phyloP scores from a whole-genome alignment of 1,139 yeast species.

The Yamadazyma dendronema region DNA sequence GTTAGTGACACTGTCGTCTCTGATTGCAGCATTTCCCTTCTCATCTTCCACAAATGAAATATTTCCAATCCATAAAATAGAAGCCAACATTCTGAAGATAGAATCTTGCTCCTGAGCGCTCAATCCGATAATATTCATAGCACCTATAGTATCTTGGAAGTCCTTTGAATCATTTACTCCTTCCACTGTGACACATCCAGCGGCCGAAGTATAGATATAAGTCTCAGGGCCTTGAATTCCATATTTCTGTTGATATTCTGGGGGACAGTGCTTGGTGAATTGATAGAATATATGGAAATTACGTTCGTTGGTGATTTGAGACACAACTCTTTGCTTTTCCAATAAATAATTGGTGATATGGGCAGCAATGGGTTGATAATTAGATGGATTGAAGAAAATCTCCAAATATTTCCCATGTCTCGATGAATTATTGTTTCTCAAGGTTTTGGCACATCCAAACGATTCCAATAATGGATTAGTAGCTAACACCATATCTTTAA shows the following conservation, averaged over 20 bases:
- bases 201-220: conserved; percentile 82
- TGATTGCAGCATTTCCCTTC: conserved; percentile 77
- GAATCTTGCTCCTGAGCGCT: conserved; percentile 82
- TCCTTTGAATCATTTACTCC: conserved; percentile 84
- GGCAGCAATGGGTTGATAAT: conserved; percentile 88
- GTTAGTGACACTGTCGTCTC: conserved; percentile 85
- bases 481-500: conserved; percentile 96
- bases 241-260: conserved; percentile 73
- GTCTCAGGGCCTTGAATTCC: conserved; percentile 95
- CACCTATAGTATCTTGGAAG: conserved; percentile 74
- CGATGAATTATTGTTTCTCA: conserved; percentile 93
- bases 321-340: conserved; percentile 94
- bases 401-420: conserved; percentile 97
- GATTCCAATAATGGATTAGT: conserved; percentile 95
- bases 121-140: conserved; percentile 88
- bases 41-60: conserved; percentile 82
- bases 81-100: conserved; percentile 80
- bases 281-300: conserved; percentile 97
- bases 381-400: conserved; percentile 73
- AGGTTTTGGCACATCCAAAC: conserved; percentile 97
- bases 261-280: conserved; percentile 87
- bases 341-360: conserved; percentile 91
- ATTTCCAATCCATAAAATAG: conserved; percentile 94
- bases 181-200: conserved; percentile 82
- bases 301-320: conserved; percentile 88